phyloP scores from a whole-genome alignment of 306 rosid genomes.

The Senna siamea region DNA sequence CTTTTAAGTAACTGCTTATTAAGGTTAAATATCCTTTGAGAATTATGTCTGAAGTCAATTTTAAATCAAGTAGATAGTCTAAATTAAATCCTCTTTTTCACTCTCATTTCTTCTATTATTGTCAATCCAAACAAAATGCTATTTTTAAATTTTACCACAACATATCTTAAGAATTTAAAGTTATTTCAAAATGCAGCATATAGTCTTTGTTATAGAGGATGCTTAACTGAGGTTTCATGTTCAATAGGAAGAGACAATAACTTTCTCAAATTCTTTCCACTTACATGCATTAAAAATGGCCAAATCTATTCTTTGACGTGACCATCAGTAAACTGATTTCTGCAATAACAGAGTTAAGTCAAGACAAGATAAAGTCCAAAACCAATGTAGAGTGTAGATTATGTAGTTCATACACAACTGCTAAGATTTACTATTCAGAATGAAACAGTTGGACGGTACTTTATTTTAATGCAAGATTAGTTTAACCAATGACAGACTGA shows the following conservation, averaged over 20 bases:
- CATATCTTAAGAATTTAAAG: too few relatives aligned
- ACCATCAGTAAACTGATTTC: constrained; percentile 2
- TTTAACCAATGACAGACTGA: not conserved
- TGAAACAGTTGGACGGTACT: constrained; percentile 30
- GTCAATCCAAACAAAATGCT: too few relatives aligned
- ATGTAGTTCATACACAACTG: not conserved
- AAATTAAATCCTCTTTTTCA: too few relatives aligned
- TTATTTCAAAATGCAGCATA: not conserved
- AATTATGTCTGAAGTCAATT: too few relatives aligned
- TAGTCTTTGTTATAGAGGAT: not conserved
- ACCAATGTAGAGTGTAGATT: constrained; percentile 7
- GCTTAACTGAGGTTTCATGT: not conserved
- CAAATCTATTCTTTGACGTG: not conserved
- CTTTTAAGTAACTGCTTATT: too few relatives aligned
- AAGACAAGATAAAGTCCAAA: constrained; percentile 39
- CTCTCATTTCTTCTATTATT: not conserved
- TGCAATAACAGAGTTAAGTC: constrained; percentile 10
- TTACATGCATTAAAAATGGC: not conserved
- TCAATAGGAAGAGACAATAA: not conserved
- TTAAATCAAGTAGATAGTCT: too few relatives aligned
- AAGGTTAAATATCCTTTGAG: too few relatives aligned
- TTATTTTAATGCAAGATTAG: constrained; percentile 27
- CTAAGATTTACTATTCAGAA: constrained; percentile 37
- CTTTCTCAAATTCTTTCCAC: not conserved
- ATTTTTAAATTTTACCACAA: too few relatives aligned